Evolutionary conservation across 2,329 filamentous ascomycete genomes (phyloP).

Genomic region (Neofusicoccum sp.): DNA sequence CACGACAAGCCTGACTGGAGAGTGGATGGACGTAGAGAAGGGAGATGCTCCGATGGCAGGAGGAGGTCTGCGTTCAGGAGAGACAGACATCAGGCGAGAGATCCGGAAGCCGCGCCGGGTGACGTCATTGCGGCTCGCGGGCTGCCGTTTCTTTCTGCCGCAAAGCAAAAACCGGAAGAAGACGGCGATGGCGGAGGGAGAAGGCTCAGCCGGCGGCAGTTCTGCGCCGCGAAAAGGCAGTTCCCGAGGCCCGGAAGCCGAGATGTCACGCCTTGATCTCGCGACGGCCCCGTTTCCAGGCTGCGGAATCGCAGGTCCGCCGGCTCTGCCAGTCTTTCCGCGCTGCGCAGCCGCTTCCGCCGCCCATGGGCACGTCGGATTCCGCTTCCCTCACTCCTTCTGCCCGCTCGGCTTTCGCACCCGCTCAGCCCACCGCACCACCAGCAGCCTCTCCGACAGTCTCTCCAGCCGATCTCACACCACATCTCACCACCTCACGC

Average conservation of each 20-base stretch:
- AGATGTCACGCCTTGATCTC: slow-evolving; percentile 1
- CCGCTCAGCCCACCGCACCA: slow-evolving; percentile 10
- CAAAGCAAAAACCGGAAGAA: too few species aligned
- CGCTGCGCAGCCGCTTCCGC: background rate
- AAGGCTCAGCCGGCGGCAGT: background rate
- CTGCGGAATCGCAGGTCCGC: background rate
- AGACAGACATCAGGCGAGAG: too few species aligned
- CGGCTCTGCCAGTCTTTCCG: background rate
- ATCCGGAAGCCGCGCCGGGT: too few species aligned
- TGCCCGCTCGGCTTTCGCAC: background rate
- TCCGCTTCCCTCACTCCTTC: background rate
- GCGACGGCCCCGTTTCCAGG: background rate
- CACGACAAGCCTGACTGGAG: too few species aligned
- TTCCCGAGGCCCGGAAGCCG: too few species aligned
- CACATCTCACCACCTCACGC: slow-evolving; percentile 9
- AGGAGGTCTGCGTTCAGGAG: too few species aligned
- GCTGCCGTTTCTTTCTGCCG: too few species aligned
- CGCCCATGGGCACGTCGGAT: background rate
- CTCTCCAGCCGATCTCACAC: slow-evolving; percentile 7
- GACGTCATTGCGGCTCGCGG: too few species aligned
- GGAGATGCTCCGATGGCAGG: too few species aligned
- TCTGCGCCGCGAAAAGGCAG: background rate
- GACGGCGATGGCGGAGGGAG: background rate
- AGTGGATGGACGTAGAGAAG: too few species aligned
- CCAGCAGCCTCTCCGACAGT: background rate